Conservation (phyloP, 2,329 filamentous ascomycete genomes). For the Aspergillus pseudoterreus region DNA sequence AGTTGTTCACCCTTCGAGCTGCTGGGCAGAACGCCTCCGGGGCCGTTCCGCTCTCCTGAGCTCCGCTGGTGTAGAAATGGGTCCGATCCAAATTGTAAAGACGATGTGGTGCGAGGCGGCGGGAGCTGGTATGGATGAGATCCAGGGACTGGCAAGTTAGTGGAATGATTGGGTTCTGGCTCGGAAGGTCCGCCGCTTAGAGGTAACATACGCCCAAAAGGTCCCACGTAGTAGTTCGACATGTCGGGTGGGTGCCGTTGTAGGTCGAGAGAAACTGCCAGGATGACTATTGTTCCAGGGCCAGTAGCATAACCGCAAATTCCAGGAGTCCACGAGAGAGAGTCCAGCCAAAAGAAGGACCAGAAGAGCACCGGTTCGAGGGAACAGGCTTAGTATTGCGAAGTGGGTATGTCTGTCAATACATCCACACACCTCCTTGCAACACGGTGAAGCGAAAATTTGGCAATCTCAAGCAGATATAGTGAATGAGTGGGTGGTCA, state of each 20-base stretch:
- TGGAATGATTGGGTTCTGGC: constrained; percentile 23
- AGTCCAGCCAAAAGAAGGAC: neutral
- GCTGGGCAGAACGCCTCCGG: constrained; percentile 10
- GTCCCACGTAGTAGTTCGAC: constrained; percentile 37
- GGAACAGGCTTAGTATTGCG: neutral
- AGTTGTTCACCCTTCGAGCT: constrained; percentile 26
- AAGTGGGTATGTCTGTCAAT: neutral
- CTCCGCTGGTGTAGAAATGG: constrained; percentile 25
- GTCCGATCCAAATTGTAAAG: constrained; percentile 35
- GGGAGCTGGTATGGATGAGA: constrained; percentile 39
- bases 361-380: neutral
- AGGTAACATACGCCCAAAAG: constrained; percentile 39
- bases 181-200: constrained; percentile 23
- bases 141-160: constrained; percentile 30
- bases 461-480: too few relatives aligned
- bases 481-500: too few relatives aligned
- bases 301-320: constrained; percentile 12
- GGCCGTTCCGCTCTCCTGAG: constrained; percentile 20
- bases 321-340: neutral
- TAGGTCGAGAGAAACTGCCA: neutral
- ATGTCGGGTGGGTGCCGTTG: constrained; percentile 17
- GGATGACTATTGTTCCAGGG: constrained; percentile 3
- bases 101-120: constrained; percentile 31
- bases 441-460: neutral
- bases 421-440: constrained; percentile 2